phyloP scores from a whole-genome alignment of 306 rosid species.

The Delonix regia region DNA sequence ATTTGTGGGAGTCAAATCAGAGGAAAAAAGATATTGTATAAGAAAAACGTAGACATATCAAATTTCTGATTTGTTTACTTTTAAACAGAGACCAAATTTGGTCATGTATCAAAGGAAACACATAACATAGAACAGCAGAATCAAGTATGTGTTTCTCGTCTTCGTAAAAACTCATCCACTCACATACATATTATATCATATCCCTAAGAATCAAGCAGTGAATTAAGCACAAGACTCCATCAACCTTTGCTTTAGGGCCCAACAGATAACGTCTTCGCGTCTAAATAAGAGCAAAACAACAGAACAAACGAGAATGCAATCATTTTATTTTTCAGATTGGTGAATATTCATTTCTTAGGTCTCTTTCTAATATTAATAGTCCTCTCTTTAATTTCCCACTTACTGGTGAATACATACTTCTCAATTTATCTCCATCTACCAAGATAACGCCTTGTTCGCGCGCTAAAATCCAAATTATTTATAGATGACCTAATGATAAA shows the following conservation, averaged over 20 bases:
- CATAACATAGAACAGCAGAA: neutral
- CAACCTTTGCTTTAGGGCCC: neutral
- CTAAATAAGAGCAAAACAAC: too few species aligned
- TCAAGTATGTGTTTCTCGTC: neutral
- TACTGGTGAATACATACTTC: too few species aligned
- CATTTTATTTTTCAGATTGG: too few species aligned
- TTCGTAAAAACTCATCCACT: neutral
- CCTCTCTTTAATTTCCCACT: too few species aligned
- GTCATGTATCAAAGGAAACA: neutral
- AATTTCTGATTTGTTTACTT: neutral
- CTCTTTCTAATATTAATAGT: too few species aligned
- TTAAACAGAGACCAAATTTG: neutral
- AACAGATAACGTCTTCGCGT: neutral
- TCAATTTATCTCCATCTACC: too few species aligned
- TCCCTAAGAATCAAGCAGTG: too few species aligned
- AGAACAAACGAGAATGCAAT: too few species aligned
- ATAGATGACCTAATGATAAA: neutral
- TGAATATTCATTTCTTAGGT: too few species aligned
- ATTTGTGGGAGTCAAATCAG: neutral
- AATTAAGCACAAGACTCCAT: neutral
- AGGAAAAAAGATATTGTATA: neutral
- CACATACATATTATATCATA: too few species aligned
- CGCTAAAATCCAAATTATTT: too few species aligned
- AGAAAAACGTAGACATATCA: neutral
- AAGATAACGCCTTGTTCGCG: too few species aligned